phyloP scores from a whole-genome alignment of 2,329 filamentous ascomycete species.

The Colletotrichum tropicicola region DNA sequence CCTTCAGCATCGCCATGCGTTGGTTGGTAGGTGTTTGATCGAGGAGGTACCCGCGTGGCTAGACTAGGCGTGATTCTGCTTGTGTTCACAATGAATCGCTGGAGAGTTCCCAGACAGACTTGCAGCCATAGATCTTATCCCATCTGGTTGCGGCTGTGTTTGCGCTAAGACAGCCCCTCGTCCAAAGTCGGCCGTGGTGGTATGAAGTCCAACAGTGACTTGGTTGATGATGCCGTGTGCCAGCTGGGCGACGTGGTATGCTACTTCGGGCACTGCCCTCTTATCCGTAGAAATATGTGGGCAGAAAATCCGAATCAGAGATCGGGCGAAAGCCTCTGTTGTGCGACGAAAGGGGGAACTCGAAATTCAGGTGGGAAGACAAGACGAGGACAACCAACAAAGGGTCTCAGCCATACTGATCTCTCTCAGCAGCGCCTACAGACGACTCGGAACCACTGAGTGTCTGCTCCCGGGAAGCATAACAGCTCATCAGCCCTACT shows the following conservation, averaged over 20 bases:
- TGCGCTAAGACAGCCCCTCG: not conserved
- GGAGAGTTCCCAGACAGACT: not conserved
- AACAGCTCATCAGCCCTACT: not conserved
- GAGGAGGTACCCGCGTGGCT: not conserved
- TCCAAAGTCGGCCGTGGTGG: slow-evolving; percentile 5
- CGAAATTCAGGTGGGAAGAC: slow-evolving; percentile 10
- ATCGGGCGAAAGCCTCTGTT: slow-evolving; percentile 5
- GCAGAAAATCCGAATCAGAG: slow-evolving; percentile 6
- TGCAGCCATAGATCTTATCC: not conserved
- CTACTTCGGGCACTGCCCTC: not conserved
- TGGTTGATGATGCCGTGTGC: not conserved
- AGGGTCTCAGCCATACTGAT: not conserved
- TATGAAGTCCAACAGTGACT: not conserved
- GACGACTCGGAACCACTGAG: not conserved
- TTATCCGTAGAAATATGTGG: not conserved
- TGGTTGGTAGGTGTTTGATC: too few relatives aligned
- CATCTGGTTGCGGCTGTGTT: slow-evolving; percentile 10
- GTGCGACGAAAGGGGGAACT: slow-evolving; percentile 8
- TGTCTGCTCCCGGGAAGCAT: not conserved
- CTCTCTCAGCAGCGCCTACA: not conserved
- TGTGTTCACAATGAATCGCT: not conserved
- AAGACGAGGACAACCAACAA: not conserved
- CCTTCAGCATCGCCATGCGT: not conserved
- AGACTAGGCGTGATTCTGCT: not conserved
- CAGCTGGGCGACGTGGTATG: not conserved